Evolutionary conservation across 176 grass and related monocot genomes (phyloP).

Genomic region (Oryza coarctata): DNA sequence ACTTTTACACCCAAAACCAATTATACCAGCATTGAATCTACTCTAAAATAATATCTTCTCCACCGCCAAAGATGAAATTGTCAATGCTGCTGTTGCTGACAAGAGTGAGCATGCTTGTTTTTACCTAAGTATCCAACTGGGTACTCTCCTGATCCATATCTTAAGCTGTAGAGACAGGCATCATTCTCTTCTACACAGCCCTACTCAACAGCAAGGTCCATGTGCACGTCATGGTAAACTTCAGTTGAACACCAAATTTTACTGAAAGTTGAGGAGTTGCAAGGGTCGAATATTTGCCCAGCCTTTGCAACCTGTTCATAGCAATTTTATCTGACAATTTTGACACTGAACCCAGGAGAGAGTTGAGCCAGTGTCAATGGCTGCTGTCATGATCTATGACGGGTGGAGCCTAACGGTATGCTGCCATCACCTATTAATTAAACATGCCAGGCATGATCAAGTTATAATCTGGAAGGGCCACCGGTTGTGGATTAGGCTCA

Average conservation of each 20-base stretch:
- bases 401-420: background rate
- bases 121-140: too few relatives aligned
- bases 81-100: too few relatives aligned
- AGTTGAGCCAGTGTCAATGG: slow-evolving; percentile 29
- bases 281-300: background rate
- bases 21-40: background rate
- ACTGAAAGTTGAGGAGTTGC: slow-evolving; percentile 6
- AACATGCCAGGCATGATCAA: too few relatives aligned
- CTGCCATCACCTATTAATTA: background rate
- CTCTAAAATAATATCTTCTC: background rate
- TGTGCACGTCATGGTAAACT: background rate
- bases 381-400: background rate
- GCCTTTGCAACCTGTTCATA: background rate
- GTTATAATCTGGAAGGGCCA: background rate
- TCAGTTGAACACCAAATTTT: background rate
- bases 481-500: background rate
- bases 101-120: too few relatives aligned
- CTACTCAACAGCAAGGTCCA: too few relatives aligned
- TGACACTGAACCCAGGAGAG: slow-evolving; percentile 38
- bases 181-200: too few relatives aligned
- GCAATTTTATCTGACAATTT: background rate
- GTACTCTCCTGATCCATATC: too few relatives aligned
- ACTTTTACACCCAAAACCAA: slow-evolving; percentile 11
- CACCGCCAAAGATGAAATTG: background rate
- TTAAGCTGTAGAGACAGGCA: too few relatives aligned